phyloP scores from a whole-genome alignment of 441 rosid species.

The Corymbia calophylla region DNA sequence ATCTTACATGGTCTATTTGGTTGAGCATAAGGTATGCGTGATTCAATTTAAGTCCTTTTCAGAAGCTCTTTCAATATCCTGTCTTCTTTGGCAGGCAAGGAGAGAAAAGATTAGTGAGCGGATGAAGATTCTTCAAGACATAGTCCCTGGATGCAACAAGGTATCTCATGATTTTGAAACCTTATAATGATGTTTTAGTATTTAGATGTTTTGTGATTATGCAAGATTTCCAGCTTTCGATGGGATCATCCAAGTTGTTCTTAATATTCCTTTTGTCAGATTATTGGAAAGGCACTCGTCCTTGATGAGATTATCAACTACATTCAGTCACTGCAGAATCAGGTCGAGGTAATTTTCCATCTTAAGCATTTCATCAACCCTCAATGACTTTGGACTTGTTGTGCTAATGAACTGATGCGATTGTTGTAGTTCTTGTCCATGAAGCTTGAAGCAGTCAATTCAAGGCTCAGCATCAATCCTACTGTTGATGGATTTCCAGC shows the following conservation, averaged over 20 bases:
- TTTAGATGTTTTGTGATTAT: background rate
- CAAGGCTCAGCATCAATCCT: conserved; percentile 34
- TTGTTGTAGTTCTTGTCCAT: conserved; percentile 54
- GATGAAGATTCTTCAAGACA: conserved; percentile 11
- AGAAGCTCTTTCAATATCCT: background rate
- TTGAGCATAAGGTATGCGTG: background rate
- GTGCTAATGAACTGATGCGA: background rate
- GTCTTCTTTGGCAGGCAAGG: conserved; percentile 6
- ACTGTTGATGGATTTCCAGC: conserved; percentile 38
- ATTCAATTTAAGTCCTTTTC: background rate
- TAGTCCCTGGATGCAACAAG: conserved; percentile 19
- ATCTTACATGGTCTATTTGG: background rate
- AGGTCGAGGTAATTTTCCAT: conserved; percentile 4
- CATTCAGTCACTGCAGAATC: conserved; percentile 11
- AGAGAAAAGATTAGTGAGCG: conserved; percentile 16
- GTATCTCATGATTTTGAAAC: background rate
- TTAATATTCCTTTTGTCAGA: background rate
- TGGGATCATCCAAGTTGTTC: background rate
- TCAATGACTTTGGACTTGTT: background rate
- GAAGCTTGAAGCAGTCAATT: conserved; percentile 66
- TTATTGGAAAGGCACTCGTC: conserved; percentile 12
- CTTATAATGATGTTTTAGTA: background rate
- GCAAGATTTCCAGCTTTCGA: background rate
- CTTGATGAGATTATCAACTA: conserved; percentile 16
- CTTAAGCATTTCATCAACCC: background rate